Percentiles rank a stretch among this genome's conserved stretches.
Conservation (phyloP, 139 green algal genomes). For the Coccomyxa sp. region DNA sequence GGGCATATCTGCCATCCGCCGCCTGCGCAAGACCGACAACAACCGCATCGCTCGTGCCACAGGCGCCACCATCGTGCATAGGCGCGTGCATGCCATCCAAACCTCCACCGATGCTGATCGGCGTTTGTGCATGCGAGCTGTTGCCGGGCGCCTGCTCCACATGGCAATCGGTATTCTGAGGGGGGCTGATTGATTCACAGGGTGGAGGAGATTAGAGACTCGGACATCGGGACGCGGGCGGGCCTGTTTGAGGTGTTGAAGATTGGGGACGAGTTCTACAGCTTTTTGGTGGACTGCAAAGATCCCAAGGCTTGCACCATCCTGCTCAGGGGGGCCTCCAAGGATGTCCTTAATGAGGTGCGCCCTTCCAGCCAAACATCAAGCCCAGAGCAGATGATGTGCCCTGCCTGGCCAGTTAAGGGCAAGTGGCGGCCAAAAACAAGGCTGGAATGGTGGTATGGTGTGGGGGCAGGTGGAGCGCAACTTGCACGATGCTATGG, state of each 20-base stretch:
- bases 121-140: too few relatives aligned
- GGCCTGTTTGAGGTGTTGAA: constrained; percentile 97
- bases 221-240: constrained; percentile 87
- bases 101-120: not conserved
- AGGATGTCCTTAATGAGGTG: constrained; percentile 96
- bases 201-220: constrained; percentile 82
- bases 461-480: constrained; percentile 70
- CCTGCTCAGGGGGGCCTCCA: constrained; percentile 78
- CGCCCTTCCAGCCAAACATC: not conserved
- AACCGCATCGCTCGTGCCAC: constrained; percentile 92
- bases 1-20: constrained; percentile 89
- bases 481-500: constrained; percentile 95
- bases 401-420: too few relatives aligned
- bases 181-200: not conserved
- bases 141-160: too few relatives aligned
- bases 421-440: too few relatives aligned
- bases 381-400: too few relatives aligned
- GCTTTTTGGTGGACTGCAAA: constrained; percentile 97
- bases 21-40: constrained; percentile 99
- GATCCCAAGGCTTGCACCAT: constrained; percentile 96
- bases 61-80: constrained; percentile 95
- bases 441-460: not conserved
- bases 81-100: constrained; percentile 12
- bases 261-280: constrained; percentile 98
- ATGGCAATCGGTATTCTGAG: too few relatives aligned